Conservation (phyloP, 768 basidiomycete species). For the Solioccasus polychromus region DNA sequence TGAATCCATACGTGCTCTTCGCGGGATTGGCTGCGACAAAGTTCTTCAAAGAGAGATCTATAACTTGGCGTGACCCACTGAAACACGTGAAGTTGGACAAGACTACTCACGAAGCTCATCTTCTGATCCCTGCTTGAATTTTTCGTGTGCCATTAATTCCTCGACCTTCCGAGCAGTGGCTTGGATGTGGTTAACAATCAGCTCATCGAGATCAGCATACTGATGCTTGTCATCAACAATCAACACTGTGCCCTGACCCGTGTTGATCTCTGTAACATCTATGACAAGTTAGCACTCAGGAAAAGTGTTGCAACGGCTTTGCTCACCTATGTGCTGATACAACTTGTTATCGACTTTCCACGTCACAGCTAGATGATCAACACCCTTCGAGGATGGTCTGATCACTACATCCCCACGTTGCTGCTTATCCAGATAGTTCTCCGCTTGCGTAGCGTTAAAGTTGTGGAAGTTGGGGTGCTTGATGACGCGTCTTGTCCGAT, state of each 20-base stretch:
- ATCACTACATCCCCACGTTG: conserved; percentile 96
- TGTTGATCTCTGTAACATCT: conserved; percentile 84
- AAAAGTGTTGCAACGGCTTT: not conserved
- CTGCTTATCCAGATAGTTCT: conserved; percentile 82
- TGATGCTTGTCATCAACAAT: conserved; percentile 74
- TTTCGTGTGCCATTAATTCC: conserved; percentile 92
- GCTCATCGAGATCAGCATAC: conserved; percentile 92
- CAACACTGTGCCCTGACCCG: conserved; percentile 66
- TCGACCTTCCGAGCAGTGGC: conserved; percentile 91
- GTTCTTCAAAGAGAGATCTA: conserved; percentile 86
- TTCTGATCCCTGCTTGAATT: conserved; percentile 85
- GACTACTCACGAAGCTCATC: conserved; percentile 82
- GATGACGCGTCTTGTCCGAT: conserved; percentile 79
- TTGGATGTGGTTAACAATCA: conserved; percentile 96
- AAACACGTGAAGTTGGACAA: not conserved
- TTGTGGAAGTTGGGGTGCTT: conserved; percentile 99
- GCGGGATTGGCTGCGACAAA: conserved; percentile 91
- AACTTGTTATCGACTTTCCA: conserved; percentile 98
- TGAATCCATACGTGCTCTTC: conserved; percentile 95
- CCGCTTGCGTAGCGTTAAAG: conserved; percentile 86
- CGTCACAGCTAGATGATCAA: conserved; percentile 91
- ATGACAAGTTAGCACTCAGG: conserved; percentile 6
- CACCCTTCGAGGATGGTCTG: conserved; percentile 91
- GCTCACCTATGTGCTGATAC: conserved; percentile 92
- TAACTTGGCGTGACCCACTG: not conserved